These are phyloP conservation scores for Marsdenia floribunda DNA, from an alignment of 257 asterid species.

Conservation along the genomic window DNA sequence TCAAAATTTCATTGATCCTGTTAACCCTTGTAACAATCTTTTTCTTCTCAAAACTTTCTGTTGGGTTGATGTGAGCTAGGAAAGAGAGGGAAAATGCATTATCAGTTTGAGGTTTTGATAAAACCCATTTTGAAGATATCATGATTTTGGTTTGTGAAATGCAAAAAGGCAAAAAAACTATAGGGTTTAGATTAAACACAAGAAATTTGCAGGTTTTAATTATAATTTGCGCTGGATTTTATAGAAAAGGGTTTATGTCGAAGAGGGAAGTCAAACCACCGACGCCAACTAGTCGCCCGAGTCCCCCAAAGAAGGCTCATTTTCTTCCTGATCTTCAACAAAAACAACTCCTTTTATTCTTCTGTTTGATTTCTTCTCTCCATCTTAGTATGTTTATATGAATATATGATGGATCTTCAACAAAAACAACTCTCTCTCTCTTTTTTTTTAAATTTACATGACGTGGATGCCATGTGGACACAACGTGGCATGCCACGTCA, in stretches of 20 bases:
- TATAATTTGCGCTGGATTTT: not conserved
- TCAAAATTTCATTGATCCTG: not conserved
- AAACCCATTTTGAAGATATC: conserved; percentile 16
- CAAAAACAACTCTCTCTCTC: no score
- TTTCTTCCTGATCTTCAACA: no score
- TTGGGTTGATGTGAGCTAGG: conserved; percentile 2
- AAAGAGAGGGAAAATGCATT: conserved; percentile 9
- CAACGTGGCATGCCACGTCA: no score
- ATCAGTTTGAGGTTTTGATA: conserved; percentile 13
- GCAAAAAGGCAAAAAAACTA: not conserved
- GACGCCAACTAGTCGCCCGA: not conserved
- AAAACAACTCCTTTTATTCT: no score
- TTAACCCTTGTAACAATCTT: not conserved
- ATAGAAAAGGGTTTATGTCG: not conserved
- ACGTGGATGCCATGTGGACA: no score
- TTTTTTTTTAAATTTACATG: no score
- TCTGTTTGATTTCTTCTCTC: no score
- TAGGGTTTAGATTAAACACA: not conserved
- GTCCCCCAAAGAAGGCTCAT: not conserved
- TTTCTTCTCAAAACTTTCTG: not conserved
- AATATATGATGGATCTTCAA: no score
- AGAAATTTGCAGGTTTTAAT: not conserved
- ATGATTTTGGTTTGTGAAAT: not conserved
- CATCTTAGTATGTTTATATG: no score
- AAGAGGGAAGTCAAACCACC: not conserved